These are phyloP conservation scores for Cercospora sesami DNA, from an alignment of 2,329 filamentous ascomycete genomes.

Conservation along the genomic window DNA sequence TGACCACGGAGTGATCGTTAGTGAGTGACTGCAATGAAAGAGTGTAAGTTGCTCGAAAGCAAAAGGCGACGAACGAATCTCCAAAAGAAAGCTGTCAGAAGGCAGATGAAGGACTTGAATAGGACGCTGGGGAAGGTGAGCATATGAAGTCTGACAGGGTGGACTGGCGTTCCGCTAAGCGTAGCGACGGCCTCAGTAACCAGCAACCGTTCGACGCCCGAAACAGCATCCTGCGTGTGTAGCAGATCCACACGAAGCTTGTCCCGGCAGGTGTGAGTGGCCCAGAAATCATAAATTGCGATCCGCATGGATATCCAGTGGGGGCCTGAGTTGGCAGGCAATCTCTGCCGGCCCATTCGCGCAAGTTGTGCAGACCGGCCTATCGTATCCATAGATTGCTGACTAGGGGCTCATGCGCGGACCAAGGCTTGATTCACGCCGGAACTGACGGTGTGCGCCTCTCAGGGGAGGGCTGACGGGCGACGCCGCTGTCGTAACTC, in stretches of 20 bases:
- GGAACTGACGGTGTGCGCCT: not conserved
- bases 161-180: not conserved
- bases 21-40: conserved; percentile 13
- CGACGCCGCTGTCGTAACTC: not conserved
- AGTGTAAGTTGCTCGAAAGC: conserved; percentile 16
- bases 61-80: conserved; percentile 11
- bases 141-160: conserved; percentile 16
- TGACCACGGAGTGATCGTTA: conserved; percentile 1
- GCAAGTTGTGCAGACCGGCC: not conserved
- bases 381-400: conserved; percentile 7
- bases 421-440: conserved; percentile 9
- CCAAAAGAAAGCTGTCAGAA: conserved; percentile 15
- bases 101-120: conserved; percentile 11
- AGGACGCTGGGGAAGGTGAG: not conserved
- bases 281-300: conserved; percentile 13
- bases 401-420: conserved; percentile 1
- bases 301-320: conserved; percentile 12
- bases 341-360: conserved; percentile 4
- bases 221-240: conserved; percentile 6
- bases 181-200: conserved; percentile 5
- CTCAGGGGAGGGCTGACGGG: not conserved
- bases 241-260: conserved; percentile 11
- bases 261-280: conserved; percentile 15
- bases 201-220: not conserved
- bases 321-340: conserved; percentile 14